Conservation (phyloP, 306 rosid genomes). For the Lathyrus sativus region DNA sequence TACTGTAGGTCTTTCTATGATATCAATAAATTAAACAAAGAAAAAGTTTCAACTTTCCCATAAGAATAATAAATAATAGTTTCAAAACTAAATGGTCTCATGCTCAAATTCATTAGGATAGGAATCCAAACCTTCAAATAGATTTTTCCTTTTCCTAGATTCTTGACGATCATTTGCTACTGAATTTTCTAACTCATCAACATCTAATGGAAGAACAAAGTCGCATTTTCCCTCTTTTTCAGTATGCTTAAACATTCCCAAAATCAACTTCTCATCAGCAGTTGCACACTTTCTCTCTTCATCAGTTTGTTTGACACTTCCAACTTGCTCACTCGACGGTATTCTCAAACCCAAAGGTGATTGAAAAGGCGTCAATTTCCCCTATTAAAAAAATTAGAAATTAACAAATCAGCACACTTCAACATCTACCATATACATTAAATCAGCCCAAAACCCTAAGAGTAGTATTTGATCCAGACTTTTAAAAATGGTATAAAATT, state of each 20-base stretch:
- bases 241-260: constrained; percentile 64
- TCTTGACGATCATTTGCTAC: constrained; percentile 37
- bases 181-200: constrained; percentile 46
- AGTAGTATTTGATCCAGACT: too few species aligned
- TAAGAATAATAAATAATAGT: not conserved
- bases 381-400: constrained; percentile 43
- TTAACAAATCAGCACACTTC: constrained; percentile 14
- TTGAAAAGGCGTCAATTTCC: constrained; percentile 69
- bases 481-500: constrained; percentile 13
- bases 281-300: constrained; percentile 38
- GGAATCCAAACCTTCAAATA: constrained; percentile 56
- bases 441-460: not conserved
- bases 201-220: constrained; percentile 34
- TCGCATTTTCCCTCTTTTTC: constrained; percentile 44
- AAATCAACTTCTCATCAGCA: constrained; percentile 49
- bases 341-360: constrained; percentile 53
- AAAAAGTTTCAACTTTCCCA: constrained; percentile 21
- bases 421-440: not conserved
- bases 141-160: constrained; percentile 68
- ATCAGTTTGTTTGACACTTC: constrained; percentile 41
- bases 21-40: constrained; percentile 14
- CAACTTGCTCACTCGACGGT: constrained; percentile 32
- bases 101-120: constrained; percentile 25
- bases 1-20: not conserved
- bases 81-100: not conserved